phyloP scores from a whole-genome alignment of 805 yeast species.

The Hanseniaspora occidentalis region DNA sequence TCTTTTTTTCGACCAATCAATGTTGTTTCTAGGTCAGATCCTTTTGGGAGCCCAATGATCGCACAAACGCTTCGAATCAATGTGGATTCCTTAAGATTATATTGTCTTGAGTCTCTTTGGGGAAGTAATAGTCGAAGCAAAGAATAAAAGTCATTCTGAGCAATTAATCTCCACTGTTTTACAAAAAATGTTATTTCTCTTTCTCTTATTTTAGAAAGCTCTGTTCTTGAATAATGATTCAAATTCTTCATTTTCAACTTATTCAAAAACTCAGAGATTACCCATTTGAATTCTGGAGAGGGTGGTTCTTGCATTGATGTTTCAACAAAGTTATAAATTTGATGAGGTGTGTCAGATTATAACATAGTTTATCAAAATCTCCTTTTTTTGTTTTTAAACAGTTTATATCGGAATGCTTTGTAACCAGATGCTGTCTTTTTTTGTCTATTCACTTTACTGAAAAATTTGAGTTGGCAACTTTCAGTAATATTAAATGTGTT shows the following conservation, averaged over 20 bases:
- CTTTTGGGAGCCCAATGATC: constrained; percentile 45
- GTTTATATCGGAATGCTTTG: too few relatives aligned
- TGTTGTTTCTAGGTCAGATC: constrained; percentile 45
- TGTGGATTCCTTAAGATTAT: constrained; percentile 50
- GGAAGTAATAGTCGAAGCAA: constrained; percentile 53
- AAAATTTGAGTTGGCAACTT: too few relatives aligned
- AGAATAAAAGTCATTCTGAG: constrained; percentile 57
- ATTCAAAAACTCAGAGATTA: constrained; percentile 22
- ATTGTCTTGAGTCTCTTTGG: constrained; percentile 47
- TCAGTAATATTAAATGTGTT: too few relatives aligned
- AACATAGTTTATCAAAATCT: too few relatives aligned
- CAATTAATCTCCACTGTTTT: constrained; percentile 36
- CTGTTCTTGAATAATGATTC: constrained; percentile 9
- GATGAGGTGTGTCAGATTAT: too few relatives aligned
- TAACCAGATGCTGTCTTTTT: too few relatives aligned
- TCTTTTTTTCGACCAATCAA: constrained; percentile 36
- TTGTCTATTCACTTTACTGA: too few relatives aligned
- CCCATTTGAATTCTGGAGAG: constrained; percentile 27
- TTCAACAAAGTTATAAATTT: too few relatives aligned
- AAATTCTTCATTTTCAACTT: constrained; percentile 17
- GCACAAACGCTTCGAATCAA: constrained; percentile 40
- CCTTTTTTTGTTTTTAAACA: too few relatives aligned
- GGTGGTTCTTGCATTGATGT: constrained; percentile 13
- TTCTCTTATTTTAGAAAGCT: constrained; percentile 14
- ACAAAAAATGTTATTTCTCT: constrained; percentile 28